These are phyloP conservation scores for Auriscalpium orientale DNA, from an alignment of 768 basidiomycete genomes.

Conservation along the genomic window DNA sequence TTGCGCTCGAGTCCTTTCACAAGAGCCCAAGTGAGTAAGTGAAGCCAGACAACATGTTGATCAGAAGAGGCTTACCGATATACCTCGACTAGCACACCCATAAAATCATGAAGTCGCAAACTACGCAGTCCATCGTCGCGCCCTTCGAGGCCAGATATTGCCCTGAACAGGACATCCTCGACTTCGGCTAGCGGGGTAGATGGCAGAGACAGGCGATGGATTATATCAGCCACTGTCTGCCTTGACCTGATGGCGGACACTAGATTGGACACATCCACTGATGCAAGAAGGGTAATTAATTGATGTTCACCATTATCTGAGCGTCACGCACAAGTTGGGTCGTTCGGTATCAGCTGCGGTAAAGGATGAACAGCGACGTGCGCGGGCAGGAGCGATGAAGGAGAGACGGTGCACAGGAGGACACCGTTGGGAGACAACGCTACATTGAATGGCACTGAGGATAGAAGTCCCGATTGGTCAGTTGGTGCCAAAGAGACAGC, in stretches of 20 bases:
- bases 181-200: conserved; percentile 35
- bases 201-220: conserved; percentile 43
- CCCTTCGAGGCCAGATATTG: conserved; percentile 39
- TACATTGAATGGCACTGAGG: conserved; percentile 50
- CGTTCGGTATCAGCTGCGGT: background rate
- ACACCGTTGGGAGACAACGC: conserved; percentile 51
- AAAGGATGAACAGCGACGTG: conserved; percentile 9
- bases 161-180: conserved; percentile 38
- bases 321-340: background rate
- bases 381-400: conserved; percentile 2
- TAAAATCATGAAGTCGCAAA: conserved; percentile 41
- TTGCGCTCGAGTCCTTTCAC: conserved; percentile 26
- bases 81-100: conserved; percentile 38
- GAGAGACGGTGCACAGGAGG: conserved; percentile 46
- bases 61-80: conserved; percentile 23
- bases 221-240: conserved; percentile 50
- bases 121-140: conserved; percentile 32
- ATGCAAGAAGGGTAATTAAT: no score
- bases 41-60: no score
- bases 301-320: no score
- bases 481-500: background rate
- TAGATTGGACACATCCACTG: conserved; percentile 16
- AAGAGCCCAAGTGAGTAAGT: no score
- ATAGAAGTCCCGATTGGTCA: background rate
- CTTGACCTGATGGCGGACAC: conserved; percentile 41